Evolutionary conservation across 2,329 filamentous ascomycete species (phyloP).

Genomic region (Chaetomium sp.): DNA sequence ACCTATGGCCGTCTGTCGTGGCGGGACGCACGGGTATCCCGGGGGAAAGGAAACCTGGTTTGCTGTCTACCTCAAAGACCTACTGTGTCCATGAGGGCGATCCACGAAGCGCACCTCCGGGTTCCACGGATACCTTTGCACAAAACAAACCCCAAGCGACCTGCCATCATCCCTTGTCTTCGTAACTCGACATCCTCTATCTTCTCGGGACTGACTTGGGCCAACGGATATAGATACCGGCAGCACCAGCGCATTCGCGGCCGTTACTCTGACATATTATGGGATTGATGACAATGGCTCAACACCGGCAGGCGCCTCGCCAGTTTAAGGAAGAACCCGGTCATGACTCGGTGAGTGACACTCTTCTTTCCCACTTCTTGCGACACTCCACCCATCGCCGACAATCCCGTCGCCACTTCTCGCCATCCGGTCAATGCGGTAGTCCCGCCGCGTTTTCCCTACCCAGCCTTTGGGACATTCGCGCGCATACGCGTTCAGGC

Average conservation of each 20-base stretch:
- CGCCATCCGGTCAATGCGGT: constrained; percentile 21
- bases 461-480: not conserved
- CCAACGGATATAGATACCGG: not conserved
- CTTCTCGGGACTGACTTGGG: constrained; percentile 12
- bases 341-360: constrained; percentile 46
- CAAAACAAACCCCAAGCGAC: not conserved
- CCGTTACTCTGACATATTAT: constrained; percentile 35
- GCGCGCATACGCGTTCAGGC: not conserved
- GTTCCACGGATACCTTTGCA: constrained; percentile 12
- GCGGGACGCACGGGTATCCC: constrained; percentile 16
- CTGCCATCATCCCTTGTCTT: not conserved
- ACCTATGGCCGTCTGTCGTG: constrained; percentile 5
- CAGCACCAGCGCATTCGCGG: constrained; percentile 7
- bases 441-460: constrained; percentile 15
- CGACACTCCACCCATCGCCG: constrained; percentile 26
- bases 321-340: constrained; percentile 49
- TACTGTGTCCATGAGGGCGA: constrained; percentile 11
- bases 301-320: constrained; percentile 48
- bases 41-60: constrained; percentile 20
- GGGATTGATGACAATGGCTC: constrained; percentile 51
- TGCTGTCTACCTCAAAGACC: constrained; percentile 14
- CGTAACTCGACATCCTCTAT: not conserved
- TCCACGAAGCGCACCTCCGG: constrained; percentile 11
- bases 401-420: constrained; percentile 19
- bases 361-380: constrained; percentile 26